Evolutionary conservation across 148 eudicot species (phyloP).

Genomic region (Rhododendron molle): DNA sequence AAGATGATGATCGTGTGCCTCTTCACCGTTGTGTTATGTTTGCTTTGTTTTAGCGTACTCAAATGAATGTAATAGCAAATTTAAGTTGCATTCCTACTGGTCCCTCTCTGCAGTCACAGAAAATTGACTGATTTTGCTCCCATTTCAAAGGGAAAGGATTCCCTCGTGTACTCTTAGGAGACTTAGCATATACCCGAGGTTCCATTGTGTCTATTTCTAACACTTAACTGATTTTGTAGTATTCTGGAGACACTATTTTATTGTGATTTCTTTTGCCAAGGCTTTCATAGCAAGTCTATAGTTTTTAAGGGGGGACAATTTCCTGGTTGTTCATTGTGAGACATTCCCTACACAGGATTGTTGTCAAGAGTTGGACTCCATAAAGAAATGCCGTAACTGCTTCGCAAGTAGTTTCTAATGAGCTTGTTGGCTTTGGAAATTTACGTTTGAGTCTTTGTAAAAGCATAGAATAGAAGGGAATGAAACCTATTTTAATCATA

Average conservation of each 20-base stretch:
- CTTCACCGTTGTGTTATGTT: too few relatives aligned
- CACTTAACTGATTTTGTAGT: not conserved
- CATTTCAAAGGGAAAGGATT: too few relatives aligned
- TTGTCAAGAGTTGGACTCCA: not conserved
- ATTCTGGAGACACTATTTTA: not conserved
- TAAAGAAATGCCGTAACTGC: not conserved
- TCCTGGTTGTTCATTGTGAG: not conserved
- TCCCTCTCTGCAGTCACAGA: too few relatives aligned
- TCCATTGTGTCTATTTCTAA: too few relatives aligned
- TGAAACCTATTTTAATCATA: not conserved
- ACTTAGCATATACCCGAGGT: too few relatives aligned
- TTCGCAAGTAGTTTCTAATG: not conserved
- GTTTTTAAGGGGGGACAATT: not conserved
- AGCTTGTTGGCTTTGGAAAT: not conserved
- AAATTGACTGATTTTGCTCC: too few relatives aligned
- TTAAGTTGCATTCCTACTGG: too few relatives aligned
- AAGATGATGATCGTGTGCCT: too few relatives aligned
- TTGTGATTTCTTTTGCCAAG: not conserved
- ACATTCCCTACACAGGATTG: not conserved
- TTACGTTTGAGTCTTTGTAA: not conserved
- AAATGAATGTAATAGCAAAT: too few relatives aligned
- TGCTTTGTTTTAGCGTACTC: too few relatives aligned
- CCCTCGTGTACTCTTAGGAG: too few relatives aligned
- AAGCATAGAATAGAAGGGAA: not conserved
- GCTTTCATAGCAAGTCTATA: not conserved